Base-by-base conservation (phyloP, 2,329 filamentous ascomycete species). In the Exophiala bonariae region DNA sequence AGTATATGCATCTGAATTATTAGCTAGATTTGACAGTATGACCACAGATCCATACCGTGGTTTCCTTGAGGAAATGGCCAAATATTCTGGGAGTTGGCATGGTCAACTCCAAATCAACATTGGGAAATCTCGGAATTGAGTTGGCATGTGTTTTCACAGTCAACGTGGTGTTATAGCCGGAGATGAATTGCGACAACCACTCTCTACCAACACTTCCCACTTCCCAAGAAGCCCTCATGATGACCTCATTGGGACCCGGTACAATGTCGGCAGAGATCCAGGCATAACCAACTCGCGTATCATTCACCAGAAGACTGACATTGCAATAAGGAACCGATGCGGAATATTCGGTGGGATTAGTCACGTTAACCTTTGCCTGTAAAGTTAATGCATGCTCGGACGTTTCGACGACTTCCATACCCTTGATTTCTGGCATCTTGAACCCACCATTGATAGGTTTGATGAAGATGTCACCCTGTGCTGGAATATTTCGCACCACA, bases 261-360 rank as follows among this genome's bases (percentile, higher is more conserved):
- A 66, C 70, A 31, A 97, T 69, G 59, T 91, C 73, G 45, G 76
- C 73, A 2, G 83, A 80, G 16, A 42, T 42, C 0, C 79, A 85
- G 10, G 87, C 84, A 63, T 92, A 86, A 23, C 87, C 93, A 26
- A 99, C 73, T 6, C 86, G 65, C 0, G 85, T 85, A 9, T 78
- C 82, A 59, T 95, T 91, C 59, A 82, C 83, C 22, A 87, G 65
- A 33, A 97, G 70, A 52, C 90, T 81, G 34, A 95, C 78, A 63
- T 86, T 90, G 54, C 89, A 69, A 53, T 83, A 92, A 2, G 92
- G 92, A n/a, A 97, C 75, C 2, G 74, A 75, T 3, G 89, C 91
- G 3, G 87, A 84, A 65, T 97, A 96, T 3, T 84, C 79, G 0
- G 91, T 95, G 1, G 92, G 91, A 61, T 99, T 99, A 3, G 88